Evolutionary conservation across 2,329 filamentous ascomycete species (phyloP).

Genomic region (Zalaria obscura): DNA sequence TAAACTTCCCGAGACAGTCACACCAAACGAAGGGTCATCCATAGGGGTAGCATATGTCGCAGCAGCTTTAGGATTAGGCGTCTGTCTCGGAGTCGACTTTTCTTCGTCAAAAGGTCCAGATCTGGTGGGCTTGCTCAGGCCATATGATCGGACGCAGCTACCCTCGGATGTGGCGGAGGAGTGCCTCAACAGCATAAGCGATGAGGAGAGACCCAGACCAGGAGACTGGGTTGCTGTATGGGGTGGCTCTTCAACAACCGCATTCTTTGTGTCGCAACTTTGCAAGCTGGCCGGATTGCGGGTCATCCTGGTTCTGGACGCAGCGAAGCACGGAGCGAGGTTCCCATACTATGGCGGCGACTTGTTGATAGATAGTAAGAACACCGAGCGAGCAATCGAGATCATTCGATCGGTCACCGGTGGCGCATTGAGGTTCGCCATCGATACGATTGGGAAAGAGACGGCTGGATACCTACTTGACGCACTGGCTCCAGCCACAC

Average conservation of each 20-base stretch:
- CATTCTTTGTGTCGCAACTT: conserved; percentile 33
- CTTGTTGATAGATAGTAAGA: conserved; percentile 53
- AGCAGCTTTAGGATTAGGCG: conserved; percentile 49
- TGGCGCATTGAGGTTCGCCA: conserved; percentile 47
- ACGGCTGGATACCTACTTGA: conserved; percentile 44
- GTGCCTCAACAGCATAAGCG: conserved; percentile 41
- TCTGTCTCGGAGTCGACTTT: conserved; percentile 59
- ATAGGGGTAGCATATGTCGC: conserved; percentile 61
- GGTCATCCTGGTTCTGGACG: conserved; percentile 53
- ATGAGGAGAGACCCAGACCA: conserved; percentile 37
- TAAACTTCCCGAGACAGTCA: conserved; percentile 40
- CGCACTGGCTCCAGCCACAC: conserved; percentile 25
- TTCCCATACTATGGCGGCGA: conserved; percentile 42
- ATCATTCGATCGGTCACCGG: conserved; percentile 47
- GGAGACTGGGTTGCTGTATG: conserved; percentile 63
- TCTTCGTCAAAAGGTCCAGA: conserved; percentile 9
- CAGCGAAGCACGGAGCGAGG: conserved; percentile 48
- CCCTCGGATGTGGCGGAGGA: conserved; percentile 44
- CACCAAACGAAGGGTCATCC: conserved; percentile 43
- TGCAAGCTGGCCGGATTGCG: conserved; percentile 51
- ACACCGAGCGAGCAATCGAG: conserved; percentile 47
- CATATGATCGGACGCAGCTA: too few species aligned
- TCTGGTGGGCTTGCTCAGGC: too few species aligned
- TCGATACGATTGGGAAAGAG: conserved; percentile 54
- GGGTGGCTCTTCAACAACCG: conserved; percentile 43